Evolutionary conservation across 768 basidiomycete species (phyloP).

Genomic region (Terana coerulea): DNA sequence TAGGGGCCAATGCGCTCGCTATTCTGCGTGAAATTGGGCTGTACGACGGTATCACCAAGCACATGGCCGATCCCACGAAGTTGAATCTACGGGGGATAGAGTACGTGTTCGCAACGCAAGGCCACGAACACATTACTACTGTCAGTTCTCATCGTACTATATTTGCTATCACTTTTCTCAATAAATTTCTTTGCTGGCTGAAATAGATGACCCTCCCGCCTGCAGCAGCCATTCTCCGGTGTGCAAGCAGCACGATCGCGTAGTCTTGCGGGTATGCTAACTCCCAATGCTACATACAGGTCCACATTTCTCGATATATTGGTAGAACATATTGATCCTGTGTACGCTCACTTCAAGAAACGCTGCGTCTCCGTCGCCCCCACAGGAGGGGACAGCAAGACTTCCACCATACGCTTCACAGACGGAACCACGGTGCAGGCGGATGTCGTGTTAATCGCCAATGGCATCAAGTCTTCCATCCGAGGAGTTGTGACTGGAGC

Average conservation of each 20-base stretch:
- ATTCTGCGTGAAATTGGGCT: conserved; percentile 5
- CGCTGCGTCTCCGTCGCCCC: conserved; percentile 29
- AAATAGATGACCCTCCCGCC: not conserved
- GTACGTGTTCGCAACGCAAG: not conserved
- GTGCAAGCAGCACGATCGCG: too few relatives aligned
- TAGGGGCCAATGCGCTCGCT: conserved; percentile 7
- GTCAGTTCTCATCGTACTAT: not conserved
- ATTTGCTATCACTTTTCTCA: not conserved
- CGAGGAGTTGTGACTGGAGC: conserved; percentile 35
- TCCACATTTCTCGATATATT: conserved; percentile 44
- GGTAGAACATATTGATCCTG: conserved; percentile 37
- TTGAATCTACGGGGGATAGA: not conserved
- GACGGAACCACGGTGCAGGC: conserved; percentile 45
- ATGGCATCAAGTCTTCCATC: conserved; percentile 33
- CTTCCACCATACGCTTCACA: conserved; percentile 36
- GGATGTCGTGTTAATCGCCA: conserved; percentile 44
- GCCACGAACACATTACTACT: not conserved
- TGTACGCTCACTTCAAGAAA: conserved; percentile 45
- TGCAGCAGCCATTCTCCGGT: not conserved
- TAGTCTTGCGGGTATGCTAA: not conserved
- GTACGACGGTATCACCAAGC: not conserved
- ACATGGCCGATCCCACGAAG: not conserved
- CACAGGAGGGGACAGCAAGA: not conserved
- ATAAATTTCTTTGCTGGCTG: not conserved
- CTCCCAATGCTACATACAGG: not conserved